Conservation (phyloP, 768 basidiomycete species). For the Boletus sp. region DNA sequence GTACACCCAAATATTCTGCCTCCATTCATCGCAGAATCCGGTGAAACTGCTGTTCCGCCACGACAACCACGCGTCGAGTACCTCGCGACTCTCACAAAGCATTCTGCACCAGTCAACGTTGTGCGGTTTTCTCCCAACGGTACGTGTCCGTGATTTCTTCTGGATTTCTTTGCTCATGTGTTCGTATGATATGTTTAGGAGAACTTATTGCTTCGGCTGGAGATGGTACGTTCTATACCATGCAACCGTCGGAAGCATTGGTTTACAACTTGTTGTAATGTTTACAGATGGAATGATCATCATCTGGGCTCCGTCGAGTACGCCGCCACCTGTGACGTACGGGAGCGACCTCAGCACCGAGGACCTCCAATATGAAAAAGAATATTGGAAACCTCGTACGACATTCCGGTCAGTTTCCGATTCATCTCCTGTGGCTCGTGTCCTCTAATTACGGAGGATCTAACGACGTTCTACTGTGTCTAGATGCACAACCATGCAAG, state of each 20-base stretch:
- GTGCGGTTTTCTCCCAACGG: slow-evolving; percentile 96
- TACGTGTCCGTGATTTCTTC: slow-evolving; percentile 33
- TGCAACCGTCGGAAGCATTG: slow-evolving; percentile 1
- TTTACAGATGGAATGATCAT: slow-evolving; percentile 91
- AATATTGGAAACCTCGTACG: slow-evolving; percentile 89
- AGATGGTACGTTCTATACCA: slow-evolving; percentile 64
- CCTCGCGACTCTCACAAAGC: slow-evolving; percentile 88
- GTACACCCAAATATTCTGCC: slow-evolving; percentile 89
- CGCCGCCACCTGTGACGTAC: slow-evolving; percentile 67
- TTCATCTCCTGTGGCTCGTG: background rate
- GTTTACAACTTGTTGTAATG: background rate
- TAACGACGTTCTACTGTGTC: slow-evolving; percentile 1
- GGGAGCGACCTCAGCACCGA: slow-evolving; percentile 80
- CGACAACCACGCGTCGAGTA: slow-evolving; percentile 92
- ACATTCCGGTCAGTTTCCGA: slow-evolving; percentile 66
- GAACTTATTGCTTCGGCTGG: slow-evolving; percentile 95
- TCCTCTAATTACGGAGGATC: background rate
- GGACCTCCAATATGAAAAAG: slow-evolving; percentile 87
- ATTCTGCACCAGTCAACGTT: slow-evolving; percentile 94
- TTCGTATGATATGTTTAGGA: slow-evolving; percentile 43
- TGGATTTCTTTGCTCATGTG: slow-evolving; percentile 1
- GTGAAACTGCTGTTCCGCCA: slow-evolving; percentile 33
- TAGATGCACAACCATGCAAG: slow-evolving; percentile 92
- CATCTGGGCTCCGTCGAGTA: slow-evolving; percentile 85
- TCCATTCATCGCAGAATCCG: slow-evolving; percentile 46